These are phyloP conservation scores for Novymonas esmeraldas DNA, from an alignment of 208 protist genomes.

Conservation along the genomic window DNA sequence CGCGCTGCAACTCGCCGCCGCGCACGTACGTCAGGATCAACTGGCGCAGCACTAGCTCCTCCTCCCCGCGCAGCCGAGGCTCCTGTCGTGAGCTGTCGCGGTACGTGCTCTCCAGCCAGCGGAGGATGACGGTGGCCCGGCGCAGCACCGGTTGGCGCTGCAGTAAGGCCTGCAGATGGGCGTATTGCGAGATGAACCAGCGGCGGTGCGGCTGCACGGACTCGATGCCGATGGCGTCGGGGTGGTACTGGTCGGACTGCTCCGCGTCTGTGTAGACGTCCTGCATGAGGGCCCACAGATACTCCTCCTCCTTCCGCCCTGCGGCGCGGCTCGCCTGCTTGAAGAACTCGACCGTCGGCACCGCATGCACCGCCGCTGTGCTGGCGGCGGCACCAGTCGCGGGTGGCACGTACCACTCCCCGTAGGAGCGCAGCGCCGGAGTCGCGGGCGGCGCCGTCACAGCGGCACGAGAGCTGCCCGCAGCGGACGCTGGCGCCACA, in stretches of 20 bases:
- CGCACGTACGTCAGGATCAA: constrained; percentile 71
- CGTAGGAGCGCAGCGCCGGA: constrained; percentile 37
- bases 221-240: constrained; percentile 67
- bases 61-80: constrained; percentile 44
- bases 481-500: background rate
- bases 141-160: constrained; percentile 60
- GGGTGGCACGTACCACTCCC: constrained; percentile 50
- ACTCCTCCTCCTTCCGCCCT: constrained; percentile 44
- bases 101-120: constrained; percentile 78
- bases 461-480: constrained; percentile 1
- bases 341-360: constrained; percentile 49
- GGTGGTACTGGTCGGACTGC: constrained; percentile 48
- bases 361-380: constrained; percentile 8
- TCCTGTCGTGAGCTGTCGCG: constrained; percentile 35
- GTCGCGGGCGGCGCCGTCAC: constrained; percentile 1
- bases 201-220: constrained; percentile 64
- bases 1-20: constrained; percentile 67
- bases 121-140: constrained; percentile 61
- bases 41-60: constrained; percentile 68
- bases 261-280: constrained; percentile 64
- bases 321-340: constrained; percentile 40
- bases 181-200: constrained; percentile 84
- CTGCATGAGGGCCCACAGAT: constrained; percentile 66
- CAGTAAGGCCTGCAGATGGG: constrained; percentile 73
- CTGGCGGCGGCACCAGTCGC: constrained; percentile 3